These are phyloP conservation scores for Gentiana straminea DNA, from an alignment of 257 asterid genomes.

Conservation along the genomic window DNA sequence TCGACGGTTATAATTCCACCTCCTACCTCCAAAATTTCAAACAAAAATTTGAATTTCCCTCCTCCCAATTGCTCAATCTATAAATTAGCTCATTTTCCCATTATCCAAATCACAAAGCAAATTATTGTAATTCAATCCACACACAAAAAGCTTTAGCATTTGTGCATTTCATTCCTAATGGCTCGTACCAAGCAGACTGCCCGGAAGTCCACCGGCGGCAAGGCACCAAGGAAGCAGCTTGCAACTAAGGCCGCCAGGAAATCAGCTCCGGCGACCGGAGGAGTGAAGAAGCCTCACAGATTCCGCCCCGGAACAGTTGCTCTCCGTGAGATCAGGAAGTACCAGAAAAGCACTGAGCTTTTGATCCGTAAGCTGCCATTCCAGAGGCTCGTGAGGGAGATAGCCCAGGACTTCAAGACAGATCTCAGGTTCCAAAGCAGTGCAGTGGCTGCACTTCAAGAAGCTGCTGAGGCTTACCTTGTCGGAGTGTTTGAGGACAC, in stretches of 20 bases:
- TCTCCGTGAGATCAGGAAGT: no score
- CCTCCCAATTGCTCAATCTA: not conserved
- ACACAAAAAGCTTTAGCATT: not conserved
- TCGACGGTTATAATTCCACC: not conserved
- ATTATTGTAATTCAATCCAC: not conserved
- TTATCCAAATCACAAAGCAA: not conserved
- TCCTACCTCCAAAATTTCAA: not conserved
- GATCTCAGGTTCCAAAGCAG: conserved; percentile 17
- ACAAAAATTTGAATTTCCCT: not conserved
- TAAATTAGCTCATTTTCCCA: not conserved
- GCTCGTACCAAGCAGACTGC: conserved; percentile 11
- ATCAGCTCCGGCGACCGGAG: no score
- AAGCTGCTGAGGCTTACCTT: no score
- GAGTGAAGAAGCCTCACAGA: no score
- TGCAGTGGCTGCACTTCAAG: conserved; percentile 6
- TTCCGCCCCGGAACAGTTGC: no score
- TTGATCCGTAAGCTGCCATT: no score
- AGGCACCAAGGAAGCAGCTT: no score
- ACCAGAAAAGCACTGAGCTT: no score
- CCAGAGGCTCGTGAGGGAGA: conserved; percentile 11
- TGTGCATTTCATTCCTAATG: not conserved
- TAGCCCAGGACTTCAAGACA: conserved; percentile 13
- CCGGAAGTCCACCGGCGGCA: no score
- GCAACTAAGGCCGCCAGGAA: no score
- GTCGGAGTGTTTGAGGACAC: no score